Evolutionary conservation across 75 land plant genomes (phyloP).

Genomic region (Picea sitchensis): DNA sequence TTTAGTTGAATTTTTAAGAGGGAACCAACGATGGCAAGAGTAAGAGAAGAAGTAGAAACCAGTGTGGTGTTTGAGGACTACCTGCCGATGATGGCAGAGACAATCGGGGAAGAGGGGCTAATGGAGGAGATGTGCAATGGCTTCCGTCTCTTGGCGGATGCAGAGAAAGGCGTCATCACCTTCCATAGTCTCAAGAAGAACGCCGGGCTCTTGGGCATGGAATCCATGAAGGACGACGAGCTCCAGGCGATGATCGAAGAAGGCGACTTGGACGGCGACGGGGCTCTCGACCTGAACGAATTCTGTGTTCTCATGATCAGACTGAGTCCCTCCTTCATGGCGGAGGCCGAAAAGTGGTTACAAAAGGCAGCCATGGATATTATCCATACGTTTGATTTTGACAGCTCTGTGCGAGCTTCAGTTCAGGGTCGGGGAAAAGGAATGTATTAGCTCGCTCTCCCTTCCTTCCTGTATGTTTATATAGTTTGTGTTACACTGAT

Average conservation of each 20-base stretch:
- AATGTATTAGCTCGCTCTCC: no score
- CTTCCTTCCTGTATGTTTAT: no score
- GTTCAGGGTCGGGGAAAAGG: no score
- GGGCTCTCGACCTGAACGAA: conserved; percentile 45
- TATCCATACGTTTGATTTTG: no score
- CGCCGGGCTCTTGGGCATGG: conserved; percentile 37
- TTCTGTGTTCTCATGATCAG: conserved; percentile 65
- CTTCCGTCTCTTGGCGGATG: conserved; percentile 52
- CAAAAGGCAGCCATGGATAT: conserved; percentile 2
- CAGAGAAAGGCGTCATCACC: conserved; percentile 46
- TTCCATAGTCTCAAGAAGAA: conserved; percentile 64
- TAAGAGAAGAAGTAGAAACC: not conserved
- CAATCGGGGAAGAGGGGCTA: conserved; percentile 61
- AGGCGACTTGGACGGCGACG: conserved; percentile 64
- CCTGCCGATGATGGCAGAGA: conserved; percentile 69
- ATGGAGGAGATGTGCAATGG: conserved; percentile 73
- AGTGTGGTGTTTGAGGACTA: conserved; percentile 41
- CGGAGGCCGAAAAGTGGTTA: conserved; percentile 15
- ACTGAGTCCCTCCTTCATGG: conserved; percentile 57
- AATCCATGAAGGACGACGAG: conserved; percentile 48
- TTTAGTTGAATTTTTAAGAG: no score
- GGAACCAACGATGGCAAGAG: not conserved
- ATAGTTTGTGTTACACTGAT: no score
- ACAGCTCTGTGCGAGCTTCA: no score
- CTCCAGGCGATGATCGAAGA: conserved; percentile 53